phyloP scores from a whole-genome alignment of 192 early-diverging fungal species.

The Podila clonocystis region DNA sequence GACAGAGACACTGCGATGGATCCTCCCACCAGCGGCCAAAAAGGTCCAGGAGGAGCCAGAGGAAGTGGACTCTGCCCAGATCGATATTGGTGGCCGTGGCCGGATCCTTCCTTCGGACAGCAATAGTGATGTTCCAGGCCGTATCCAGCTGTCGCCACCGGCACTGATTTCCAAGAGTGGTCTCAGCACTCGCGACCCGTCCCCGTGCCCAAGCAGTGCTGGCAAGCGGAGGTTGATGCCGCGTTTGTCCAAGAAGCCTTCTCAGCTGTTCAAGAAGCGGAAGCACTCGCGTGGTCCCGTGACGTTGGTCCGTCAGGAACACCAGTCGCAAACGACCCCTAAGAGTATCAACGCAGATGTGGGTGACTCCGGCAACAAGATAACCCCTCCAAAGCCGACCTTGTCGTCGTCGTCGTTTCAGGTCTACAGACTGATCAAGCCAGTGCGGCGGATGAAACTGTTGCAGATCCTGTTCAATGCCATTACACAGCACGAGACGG shows the following conservation, averaged over 20 bases:
- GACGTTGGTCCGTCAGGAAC: constrained; percentile 9
- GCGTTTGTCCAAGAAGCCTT: background rate
- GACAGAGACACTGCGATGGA: constrained; percentile 38
- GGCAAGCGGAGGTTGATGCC: background rate
- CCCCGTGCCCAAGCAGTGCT: background rate
- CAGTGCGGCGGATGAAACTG: constrained; percentile 36
- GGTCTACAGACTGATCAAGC: constrained; percentile 44
- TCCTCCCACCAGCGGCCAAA: constrained; percentile 30
- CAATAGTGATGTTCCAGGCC: background rate
- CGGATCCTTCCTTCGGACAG: background rate
- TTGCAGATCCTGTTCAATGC: constrained; percentile 41
- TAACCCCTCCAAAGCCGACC: background rate
- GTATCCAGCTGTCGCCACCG: background rate
- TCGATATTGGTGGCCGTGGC: background rate
- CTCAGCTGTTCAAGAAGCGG: constrained; percentile 43
- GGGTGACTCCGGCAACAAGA: background rate
- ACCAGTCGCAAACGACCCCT: background rate
- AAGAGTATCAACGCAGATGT: background rate
- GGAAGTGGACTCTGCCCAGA: background rate
- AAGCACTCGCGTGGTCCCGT: constrained; percentile 23
- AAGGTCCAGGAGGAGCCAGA: background rate
- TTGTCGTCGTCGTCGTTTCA: constrained; percentile 26
- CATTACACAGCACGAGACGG: constrained; percentile 12
- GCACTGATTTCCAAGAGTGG: background rate
- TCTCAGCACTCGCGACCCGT: background rate